Conservation (phyloP, 73 alveolate genomes). For the Uronychia binucleata region DNA sequence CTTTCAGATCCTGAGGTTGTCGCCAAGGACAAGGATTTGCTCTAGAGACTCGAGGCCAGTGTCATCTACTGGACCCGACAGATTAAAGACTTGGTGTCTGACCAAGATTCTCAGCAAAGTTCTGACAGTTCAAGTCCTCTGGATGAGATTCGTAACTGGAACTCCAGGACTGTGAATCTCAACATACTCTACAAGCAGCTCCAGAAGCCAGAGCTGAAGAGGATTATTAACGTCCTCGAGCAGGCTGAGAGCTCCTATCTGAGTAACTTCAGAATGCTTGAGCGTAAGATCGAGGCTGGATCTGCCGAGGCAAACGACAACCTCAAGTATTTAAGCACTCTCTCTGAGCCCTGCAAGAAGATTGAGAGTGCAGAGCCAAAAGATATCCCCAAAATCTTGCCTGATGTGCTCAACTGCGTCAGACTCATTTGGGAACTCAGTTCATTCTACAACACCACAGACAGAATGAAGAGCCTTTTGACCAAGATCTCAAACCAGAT, state of each 20-base stretch:
- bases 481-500: conserved; percentile 93
- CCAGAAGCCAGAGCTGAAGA: conserved; percentile 86
- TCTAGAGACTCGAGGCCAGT: conserved; percentile 96
- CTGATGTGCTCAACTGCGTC: conserved; percentile 85
- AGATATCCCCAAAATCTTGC: conserved; percentile 86
- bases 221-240: conserved; percentile 76
- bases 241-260: conserved; percentile 87
- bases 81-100: conserved; percentile 96
- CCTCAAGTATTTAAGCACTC: conserved; percentile 75
- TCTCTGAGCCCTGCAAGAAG: conserved; percentile 86
- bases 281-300: conserved; percentile 81
- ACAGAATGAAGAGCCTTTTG: conserved; percentile 88
- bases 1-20: conserved; percentile 94
- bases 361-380: conserved; percentile 83
- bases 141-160: conserved; percentile 91
- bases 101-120: conserved; percentile 90
- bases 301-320: conserved; percentile 88
- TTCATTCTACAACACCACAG: conserved; percentile 88
- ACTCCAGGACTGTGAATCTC: conserved; percentile 78
- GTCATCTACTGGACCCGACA: conserved; percentile 98
- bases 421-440: conserved; percentile 93
- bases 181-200: conserved; percentile 74
- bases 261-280: conserved; percentile 75
- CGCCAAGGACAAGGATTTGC: conserved; percentile 97
- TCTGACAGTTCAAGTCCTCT: conserved; percentile 84